Evolutionary conservation across 2,329 filamentous ascomycete species (phyloP).

Genomic region (Chlorencoelia australis): DNA sequence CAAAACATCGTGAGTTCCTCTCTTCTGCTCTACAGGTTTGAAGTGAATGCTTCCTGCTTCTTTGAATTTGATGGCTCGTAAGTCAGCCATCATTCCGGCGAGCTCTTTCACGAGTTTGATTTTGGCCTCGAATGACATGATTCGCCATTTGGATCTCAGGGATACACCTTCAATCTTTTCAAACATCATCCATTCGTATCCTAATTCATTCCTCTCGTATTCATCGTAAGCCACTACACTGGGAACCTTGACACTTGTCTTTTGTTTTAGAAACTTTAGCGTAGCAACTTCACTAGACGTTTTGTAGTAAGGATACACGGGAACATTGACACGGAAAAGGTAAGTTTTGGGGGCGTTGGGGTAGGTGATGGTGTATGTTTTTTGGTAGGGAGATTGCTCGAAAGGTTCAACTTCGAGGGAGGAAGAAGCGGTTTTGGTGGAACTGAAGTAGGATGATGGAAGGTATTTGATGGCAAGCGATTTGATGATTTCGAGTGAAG

Average conservation of each 20-base stretch:
- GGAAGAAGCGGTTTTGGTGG: too few species aligned
- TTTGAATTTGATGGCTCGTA: slow-evolving; percentile 14
- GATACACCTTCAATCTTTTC: slow-evolving; percentile 16
- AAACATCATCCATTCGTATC: slow-evolving; percentile 35
- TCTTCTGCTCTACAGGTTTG: too few species aligned
- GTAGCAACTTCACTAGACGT: slow-evolving; percentile 32
- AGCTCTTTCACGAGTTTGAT: slow-evolving; percentile 23
- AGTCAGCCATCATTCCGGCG: slow-evolving; percentile 25
- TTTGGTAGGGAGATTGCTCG: too few species aligned
- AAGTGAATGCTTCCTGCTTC: not conserved
- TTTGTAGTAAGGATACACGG: slow-evolving; percentile 30
- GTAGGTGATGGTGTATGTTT: too few species aligned
- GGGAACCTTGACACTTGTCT: slow-evolving; percentile 28
- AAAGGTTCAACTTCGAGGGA: too few species aligned
- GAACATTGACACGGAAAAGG: slow-evolving; percentile 30
- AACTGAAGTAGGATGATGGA: too few species aligned
- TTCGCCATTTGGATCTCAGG: slow-evolving; percentile 24
- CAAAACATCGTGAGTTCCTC: too few species aligned
- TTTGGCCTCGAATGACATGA: slow-evolving; percentile 28
- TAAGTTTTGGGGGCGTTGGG: too few species aligned
- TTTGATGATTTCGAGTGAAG: too few species aligned
- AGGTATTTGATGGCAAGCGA: too few species aligned
- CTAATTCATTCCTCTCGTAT: slow-evolving; percentile 27
- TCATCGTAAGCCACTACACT: slow-evolving; percentile 28
- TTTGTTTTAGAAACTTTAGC: slow-evolving; percentile 25